Conservation (phyloP, 1,139 yeast species). For the Pichia sp. region DNA sequence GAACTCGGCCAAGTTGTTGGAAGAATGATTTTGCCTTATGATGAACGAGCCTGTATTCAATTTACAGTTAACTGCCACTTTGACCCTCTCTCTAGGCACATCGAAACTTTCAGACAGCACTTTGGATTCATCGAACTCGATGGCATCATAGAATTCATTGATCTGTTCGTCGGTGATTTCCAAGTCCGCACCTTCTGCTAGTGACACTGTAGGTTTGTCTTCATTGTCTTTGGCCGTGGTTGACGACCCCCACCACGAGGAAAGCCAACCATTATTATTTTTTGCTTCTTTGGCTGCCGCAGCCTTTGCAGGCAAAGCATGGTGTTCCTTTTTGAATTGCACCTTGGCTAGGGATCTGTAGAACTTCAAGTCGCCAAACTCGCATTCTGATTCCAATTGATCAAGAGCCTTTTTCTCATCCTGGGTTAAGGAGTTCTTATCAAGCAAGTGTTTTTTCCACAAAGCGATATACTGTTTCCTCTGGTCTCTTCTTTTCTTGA, state of each 20-base stretch:
- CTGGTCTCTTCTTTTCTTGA: conserved; percentile 66
- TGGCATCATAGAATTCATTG: conserved; percentile 86
- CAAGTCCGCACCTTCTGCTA: conserved; percentile 23
- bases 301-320: conserved; percentile 11
- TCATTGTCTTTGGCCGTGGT: conserved; percentile 12
- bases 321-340: conserved; percentile 56
- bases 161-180: conserved; percentile 61
- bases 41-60: conserved; percentile 75
- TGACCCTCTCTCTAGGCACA: conserved; percentile 69
- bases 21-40: conserved; percentile 42
- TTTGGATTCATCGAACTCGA: conserved; percentile 78
- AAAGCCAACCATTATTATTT: conserved; percentile 46
- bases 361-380: conserved; percentile 77
- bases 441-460: conserved; percentile 52
- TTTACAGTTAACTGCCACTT: conserved; percentile 60
- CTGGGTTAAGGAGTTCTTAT: conserved; percentile 26
- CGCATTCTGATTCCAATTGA: conserved; percentile 53
- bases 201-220: conserved; percentile 1
- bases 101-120: conserved; percentile 51
- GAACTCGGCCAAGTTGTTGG: conserved; percentile 61
- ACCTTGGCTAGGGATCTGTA: conserved; percentile 76
- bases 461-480: conserved; percentile 62
- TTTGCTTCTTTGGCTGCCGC: conserved; percentile 5
- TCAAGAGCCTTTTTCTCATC: conserved; percentile 42
- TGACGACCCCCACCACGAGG: conserved; percentile 52